A percentile compares a stretch with the other conserved stretches of the same genome.
phyloP scores from a whole-genome alignment of 2,329 filamentous ascomycete genomes.

The Penicillium sp. region DNA sequence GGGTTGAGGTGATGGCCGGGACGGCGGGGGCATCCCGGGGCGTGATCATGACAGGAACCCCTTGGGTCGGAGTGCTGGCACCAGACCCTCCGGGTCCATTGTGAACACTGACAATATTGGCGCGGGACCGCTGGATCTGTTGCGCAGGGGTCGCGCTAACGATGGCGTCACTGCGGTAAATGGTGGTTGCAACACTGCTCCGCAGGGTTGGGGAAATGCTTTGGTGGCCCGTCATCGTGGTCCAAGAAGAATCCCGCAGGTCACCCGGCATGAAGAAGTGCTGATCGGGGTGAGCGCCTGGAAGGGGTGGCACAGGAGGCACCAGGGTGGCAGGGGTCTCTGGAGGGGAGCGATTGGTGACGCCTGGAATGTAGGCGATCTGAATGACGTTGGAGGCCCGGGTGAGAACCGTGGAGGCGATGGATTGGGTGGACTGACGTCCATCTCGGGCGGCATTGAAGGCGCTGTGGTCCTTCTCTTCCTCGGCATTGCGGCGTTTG shows the following conservation, averaged over 20 bases:
- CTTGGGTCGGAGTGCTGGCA: conserved; percentile 50
- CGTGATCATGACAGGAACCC: conserved; percentile 39
- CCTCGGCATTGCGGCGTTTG: conserved; percentile 64
- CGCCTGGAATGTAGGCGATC: conserved; percentile 97
- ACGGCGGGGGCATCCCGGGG: conserved; percentile 65
- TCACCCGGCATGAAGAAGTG: conserved; percentile 94
- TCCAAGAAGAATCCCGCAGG: conserved; percentile 88
- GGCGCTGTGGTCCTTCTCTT: conserved; percentile 57
- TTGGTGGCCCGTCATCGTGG: conserved; percentile 61
- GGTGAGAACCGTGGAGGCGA: conserved; percentile 93
- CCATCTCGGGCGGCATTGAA: conserved; percentile 59
- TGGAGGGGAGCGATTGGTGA: conserved; percentile 85
- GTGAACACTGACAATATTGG: conserved; percentile 91
- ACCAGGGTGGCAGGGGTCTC: conserved; percentile 79
- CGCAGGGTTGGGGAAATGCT: conserved; percentile 54
- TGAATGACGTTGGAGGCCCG: conserved; percentile 98
- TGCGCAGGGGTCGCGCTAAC: conserved; percentile 78
- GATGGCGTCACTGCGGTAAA: conserved; percentile 88
- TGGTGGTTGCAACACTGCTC: conserved; percentile 82
- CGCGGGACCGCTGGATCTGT: conserved; percentile 83
- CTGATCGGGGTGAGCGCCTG: conserved; percentile 69
- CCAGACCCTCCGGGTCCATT: conserved; percentile 53
- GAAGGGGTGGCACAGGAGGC: conserved; percentile 92
- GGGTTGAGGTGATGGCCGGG: conserved; percentile 63
- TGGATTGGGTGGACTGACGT: conserved; percentile 82